Conservation (phyloP, 306 rosid genomes). For the Prunus dulcis region DNA sequence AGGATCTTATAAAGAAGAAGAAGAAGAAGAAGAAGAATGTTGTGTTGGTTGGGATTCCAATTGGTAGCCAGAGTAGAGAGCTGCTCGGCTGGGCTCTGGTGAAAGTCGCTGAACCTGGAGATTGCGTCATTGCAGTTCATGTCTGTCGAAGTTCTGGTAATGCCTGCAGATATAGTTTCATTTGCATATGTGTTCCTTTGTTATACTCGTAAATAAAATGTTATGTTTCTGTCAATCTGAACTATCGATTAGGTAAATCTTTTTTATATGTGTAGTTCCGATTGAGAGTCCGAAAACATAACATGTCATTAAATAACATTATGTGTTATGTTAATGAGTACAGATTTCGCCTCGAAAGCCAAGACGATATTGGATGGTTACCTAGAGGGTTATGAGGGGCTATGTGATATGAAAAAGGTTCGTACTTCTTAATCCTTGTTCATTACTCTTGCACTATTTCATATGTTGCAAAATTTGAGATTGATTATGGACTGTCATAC, state of each 20-base stretch:
- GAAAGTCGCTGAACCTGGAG: conserved; percentile 82
- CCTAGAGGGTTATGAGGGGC: conserved; percentile 63
- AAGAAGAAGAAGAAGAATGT: conserved; percentile 31
- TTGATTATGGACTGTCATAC: conserved; percentile 11
- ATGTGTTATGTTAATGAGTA: background rate
- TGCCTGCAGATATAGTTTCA: background rate
- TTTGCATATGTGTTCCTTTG: background rate
- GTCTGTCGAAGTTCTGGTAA: conserved; percentile 65
- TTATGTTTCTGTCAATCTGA: background rate
- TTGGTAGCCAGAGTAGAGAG: conserved; percentile 57
- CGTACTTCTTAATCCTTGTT: background rate
- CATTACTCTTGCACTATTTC: background rate
- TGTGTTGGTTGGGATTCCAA: conserved; percentile 73
- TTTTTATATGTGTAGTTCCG: background rate
- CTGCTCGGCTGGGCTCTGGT: conserved; percentile 83
- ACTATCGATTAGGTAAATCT: too few relatives aligned
- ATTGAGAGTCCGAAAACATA: background rate
- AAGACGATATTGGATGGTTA: conserved; percentile 55
- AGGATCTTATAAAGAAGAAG: conserved; percentile 18
- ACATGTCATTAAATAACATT: background rate
- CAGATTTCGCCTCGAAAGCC: conserved; percentile 47
- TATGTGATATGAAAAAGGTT: conserved; percentile 69
- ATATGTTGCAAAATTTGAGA: background rate
- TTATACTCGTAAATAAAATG: background rate
- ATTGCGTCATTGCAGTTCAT: conserved; percentile 69